Percentiles rank a stretch among this genome's conserved stretches.
These are phyloP conservation scores for Ashbya aceris DNA, from an alignment of 1,139 yeast species.

Conservation along the genomic window DNA sequence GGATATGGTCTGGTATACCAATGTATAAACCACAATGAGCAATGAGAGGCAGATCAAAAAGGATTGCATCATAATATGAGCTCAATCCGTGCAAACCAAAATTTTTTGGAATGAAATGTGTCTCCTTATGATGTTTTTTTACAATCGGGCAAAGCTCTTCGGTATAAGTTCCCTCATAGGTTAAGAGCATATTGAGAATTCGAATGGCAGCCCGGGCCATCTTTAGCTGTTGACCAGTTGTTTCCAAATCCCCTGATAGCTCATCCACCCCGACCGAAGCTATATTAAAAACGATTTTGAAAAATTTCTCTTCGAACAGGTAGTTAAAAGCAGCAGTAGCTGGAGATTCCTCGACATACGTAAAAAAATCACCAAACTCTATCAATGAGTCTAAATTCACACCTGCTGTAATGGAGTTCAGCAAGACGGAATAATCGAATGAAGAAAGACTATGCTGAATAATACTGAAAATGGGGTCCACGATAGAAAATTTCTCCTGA, in stretches of 20 bases:
- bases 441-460: slow-evolving; percentile 46
- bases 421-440: slow-evolving; percentile 55
- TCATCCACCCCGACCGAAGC: slow-evolving; percentile 50
- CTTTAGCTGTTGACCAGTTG: slow-evolving; percentile 29
- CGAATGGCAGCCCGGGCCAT: slow-evolving; percentile 34
- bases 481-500: slow-evolving; percentile 40
- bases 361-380: slow-evolving; percentile 33
- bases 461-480: slow-evolving; percentile 43
- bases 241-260: slow-evolving; percentile 34
- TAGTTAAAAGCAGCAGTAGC: slow-evolving; percentile 56
- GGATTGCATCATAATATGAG: slow-evolving; percentile 61
- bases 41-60: slow-evolving; percentile 58
- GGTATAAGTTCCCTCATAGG: slow-evolving; percentile 44
- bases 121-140: slow-evolving; percentile 27
- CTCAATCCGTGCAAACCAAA: slow-evolving; percentile 54
- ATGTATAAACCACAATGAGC: slow-evolving; percentile 63
- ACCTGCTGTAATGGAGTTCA: slow-evolving; percentile 41
- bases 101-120: slow-evolving; percentile 39
- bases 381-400: slow-evolving; percentile 45
- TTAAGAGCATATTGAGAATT: slow-evolving; percentile 42
- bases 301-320: slow-evolving; percentile 50
- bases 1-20: slow-evolving; percentile 41
- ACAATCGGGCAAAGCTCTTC: slow-evolving; percentile 42
- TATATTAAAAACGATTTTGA: slow-evolving; percentile 46
- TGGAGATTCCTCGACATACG: slow-evolving; percentile 50